A percentile compares a stretch with the other conserved stretches of the same genome.
These are phyloP conservation scores for Cucurbita ficifolia DNA, from an alignment of 306 rosid genomes.

Conservation along the genomic window DNA sequence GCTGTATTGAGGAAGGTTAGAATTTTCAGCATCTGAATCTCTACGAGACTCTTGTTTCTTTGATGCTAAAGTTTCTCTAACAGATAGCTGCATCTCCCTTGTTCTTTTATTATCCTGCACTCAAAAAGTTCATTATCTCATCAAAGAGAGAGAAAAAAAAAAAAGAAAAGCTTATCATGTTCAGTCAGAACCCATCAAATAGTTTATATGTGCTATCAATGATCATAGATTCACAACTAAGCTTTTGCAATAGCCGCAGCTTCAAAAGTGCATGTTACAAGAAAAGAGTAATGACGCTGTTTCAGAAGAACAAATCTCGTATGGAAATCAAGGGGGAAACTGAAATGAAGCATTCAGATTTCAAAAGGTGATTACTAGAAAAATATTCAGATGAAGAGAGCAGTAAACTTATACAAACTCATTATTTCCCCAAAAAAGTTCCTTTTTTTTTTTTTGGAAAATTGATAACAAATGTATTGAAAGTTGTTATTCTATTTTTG, in stretches of 20 bases:
- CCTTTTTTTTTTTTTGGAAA: not conserved
- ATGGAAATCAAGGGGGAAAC: not conserved
- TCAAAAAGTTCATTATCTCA: not conserved
- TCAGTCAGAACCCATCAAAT: not conserved
- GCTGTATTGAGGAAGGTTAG: constrained; percentile 23
- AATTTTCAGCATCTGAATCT: constrained; percentile 27
- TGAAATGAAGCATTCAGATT: not conserved
- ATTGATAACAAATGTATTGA: not conserved
- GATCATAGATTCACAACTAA: not conserved
- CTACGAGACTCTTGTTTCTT: constrained; percentile 56
- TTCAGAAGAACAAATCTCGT: not conserved
- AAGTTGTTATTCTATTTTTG: not conserved
- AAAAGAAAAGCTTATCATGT: not conserved
- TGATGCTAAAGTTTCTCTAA: constrained; percentile 60
- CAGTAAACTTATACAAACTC: not conserved
- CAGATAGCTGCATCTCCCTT: constrained; percentile 65
- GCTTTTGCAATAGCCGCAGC: not conserved
- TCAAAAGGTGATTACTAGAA: not conserved
- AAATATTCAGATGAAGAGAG: not conserved
- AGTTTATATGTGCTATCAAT: not conserved
- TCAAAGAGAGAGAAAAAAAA: not conserved
- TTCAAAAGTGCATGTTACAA: not conserved
- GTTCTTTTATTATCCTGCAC: constrained; percentile 36
- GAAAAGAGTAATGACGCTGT: not conserved
- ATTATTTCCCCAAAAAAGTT: not conserved